Base-by-base conservation (phyloP, 148 eudicot genomes). In the Camellia lanceoleosa region DNA sequence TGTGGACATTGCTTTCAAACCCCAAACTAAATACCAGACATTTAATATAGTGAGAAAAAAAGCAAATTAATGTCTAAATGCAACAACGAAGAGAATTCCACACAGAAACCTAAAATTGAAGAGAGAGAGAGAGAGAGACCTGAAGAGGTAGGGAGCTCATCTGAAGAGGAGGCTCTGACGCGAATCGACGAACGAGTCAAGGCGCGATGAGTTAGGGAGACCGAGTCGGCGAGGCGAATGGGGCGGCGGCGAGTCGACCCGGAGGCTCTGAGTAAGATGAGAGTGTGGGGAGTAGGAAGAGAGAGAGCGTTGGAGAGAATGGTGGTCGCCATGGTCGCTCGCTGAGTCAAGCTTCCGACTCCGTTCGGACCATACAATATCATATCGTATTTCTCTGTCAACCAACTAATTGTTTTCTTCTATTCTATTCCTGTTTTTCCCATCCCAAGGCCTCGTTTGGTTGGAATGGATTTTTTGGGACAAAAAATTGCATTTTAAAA, bases 131-230 rank as follows among this genome's bases (percentile, higher is more conserved):
- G 19, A 23, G 38, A 10, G 76, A 5, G 13, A 87, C 89, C 89
- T 80, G 83, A 78, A 77, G 82, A 84, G 71, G 80, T 83, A 30
- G 80, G 83, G 67, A 19, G 87, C 18, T 78, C 86, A 60, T 75
- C 85, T 2, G 87, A 9, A 38, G 86, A 52, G 19, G 58, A 5
- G 41, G 89, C 91, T 71, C 84, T 60, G 70, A 87, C 72, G 3
- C 87, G 86, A 52, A 82, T 67, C 5, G 71, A 18, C 60, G 18
- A 18, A 62, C 79, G 82, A 73, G 51, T 65, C 75, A 63, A 74
- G 19, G 71, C 47, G 67, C 44, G 68, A 60, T 38, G 82, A 52
- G 47, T 15, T 56, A 52, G 66, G 60, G 46, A 71, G 20, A 49
- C 61, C 12, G 71, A 51, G 5, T 79, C 71, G 16, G 76, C 9